A percentile compares a stretch with the other conserved stretches of the same genome.
phyloP scores from a whole-genome alignment of 352 stramenopile genomes.

The Phytopythium cucurbitacearum region DNA sequence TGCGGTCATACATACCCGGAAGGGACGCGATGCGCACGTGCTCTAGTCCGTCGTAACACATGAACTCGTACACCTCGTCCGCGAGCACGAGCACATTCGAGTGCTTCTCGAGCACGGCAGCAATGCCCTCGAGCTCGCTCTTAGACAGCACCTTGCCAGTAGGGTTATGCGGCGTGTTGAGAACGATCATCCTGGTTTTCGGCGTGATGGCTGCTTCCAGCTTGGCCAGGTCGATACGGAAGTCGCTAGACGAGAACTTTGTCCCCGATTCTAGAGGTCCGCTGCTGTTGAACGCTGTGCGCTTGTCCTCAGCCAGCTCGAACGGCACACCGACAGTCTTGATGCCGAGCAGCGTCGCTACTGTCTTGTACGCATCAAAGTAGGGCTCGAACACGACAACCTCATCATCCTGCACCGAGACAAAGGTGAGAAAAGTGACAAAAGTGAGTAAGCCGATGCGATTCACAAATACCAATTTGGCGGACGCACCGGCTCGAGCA shows the following conservation, averaged over 20 bases:
- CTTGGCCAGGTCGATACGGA: slow-evolving; percentile 79
- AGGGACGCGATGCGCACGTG: slow-evolving; percentile 76
- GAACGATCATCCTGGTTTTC: slow-evolving; percentile 93
- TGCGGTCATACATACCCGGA: slow-evolving; percentile 84
- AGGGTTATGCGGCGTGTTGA: slow-evolving; percentile 99
- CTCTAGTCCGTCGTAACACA: slow-evolving; percentile 82
- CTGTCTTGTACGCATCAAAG: slow-evolving; percentile 89
- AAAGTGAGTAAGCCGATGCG: neutral
- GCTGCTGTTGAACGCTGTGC: slow-evolving; percentile 30
- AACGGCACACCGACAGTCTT: slow-evolving; percentile 72
- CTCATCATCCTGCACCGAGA: slow-evolving; percentile 52
- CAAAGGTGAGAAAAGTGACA: neutral
- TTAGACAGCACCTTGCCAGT: slow-evolving; percentile 97
- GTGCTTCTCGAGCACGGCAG: slow-evolving; percentile 74
- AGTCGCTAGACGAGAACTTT: slow-evolving; percentile 68
- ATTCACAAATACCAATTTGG: too few relatives aligned
- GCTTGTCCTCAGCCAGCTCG: slow-evolving; percentile 42
- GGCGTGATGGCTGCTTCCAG: slow-evolving; percentile 86
- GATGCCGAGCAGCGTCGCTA: slow-evolving; percentile 80
- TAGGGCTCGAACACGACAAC: slow-evolving; percentile 88
- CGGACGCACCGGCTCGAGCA: slow-evolving; percentile 55
- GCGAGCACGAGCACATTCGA: slow-evolving; percentile 91
- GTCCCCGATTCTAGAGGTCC: slow-evolving; percentile 6
- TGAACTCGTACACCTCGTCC: slow-evolving; percentile 99
- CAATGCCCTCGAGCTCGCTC: slow-evolving; percentile 93